phyloP scores from a whole-genome alignment of 176 grass and related monocot genomes.

The Oryza brachyantha region DNA sequence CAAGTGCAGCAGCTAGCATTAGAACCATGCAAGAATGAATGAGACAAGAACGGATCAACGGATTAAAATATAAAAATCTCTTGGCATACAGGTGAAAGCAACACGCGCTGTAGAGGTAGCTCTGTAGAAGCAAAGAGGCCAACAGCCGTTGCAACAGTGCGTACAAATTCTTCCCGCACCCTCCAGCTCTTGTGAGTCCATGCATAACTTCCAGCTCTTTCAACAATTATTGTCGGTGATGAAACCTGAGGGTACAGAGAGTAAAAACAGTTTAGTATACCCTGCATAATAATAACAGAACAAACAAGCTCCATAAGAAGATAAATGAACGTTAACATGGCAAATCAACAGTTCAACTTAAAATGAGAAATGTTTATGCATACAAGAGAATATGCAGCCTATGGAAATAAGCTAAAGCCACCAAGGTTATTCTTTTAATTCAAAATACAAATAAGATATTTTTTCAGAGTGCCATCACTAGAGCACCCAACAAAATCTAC shows the following conservation, averaged over 20 bases:
- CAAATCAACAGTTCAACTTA: background rate
- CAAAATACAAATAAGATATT: slow-evolving; percentile 6
- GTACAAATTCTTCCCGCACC: slow-evolving; percentile 82
- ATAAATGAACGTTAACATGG: slow-evolving; percentile 1
- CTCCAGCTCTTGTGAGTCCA: slow-evolving; percentile 93
- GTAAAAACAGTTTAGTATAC: slow-evolving; percentile 1
- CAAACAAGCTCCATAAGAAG: slow-evolving; percentile 4
- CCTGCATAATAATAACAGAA: background rate
- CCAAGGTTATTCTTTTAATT: background rate
- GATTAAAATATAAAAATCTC: background rate
- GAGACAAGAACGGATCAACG: background rate
- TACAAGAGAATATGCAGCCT: slow-evolving; percentile 5
- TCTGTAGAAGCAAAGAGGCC: slow-evolving; percentile 88
- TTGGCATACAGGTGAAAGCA: slow-evolving; percentile 75
- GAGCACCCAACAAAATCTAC: background rate
- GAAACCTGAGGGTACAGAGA: slow-evolving; percentile 55
- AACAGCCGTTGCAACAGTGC: slow-evolving; percentile 69
- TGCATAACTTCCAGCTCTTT: slow-evolving; percentile 91
- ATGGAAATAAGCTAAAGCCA: background rate
- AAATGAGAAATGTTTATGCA: background rate
- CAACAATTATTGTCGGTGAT: slow-evolving; percentile 85
- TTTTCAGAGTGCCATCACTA: background rate
- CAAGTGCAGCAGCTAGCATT: slow-evolving; percentile 26
- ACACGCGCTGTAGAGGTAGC: slow-evolving; percentile 68
- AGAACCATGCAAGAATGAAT: slow-evolving; percentile 8